These are phyloP conservation scores for Exophiala lecanii-corni DNA, from an alignment of 2,329 filamentous ascomycete species.

Conservation along the genomic window DNA sequence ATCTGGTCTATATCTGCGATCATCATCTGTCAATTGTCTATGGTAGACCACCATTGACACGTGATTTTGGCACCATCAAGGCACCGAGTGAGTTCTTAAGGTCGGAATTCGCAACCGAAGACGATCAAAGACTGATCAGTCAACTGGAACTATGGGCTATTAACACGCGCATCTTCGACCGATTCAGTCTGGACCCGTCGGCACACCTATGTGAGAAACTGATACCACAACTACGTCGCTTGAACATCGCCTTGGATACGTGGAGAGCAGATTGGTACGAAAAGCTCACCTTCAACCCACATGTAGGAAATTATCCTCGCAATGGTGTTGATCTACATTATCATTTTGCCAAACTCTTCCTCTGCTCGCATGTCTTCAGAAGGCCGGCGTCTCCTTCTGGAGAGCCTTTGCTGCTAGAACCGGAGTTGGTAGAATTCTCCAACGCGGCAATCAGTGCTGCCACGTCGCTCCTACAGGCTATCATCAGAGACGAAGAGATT, in stretches of 20 bases:
- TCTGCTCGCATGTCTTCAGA: slow-evolving; percentile 42
- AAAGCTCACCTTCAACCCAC: slow-evolving; percentile 42
- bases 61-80: slow-evolving; percentile 53
- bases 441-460: slow-evolving; percentile 45
- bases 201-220: slow-evolving; percentile 50
- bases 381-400: slow-evolving; percentile 27
- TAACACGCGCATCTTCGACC: slow-evolving; percentile 50
- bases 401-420: slow-evolving; percentile 31
- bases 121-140: slow-evolving; percentile 53
- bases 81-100: slow-evolving; percentile 53
- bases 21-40: slow-evolving; percentile 61
- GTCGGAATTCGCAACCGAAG: slow-evolving; percentile 46
- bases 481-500: slow-evolving; percentile 45
- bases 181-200: slow-evolving; percentile 53
- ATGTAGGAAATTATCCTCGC: slow-evolving; percentile 47
- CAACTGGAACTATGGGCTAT: slow-evolving; percentile 57
- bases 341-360: slow-evolving; percentile 50
- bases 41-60: slow-evolving; percentile 53
- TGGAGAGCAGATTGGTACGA: slow-evolving; percentile 49
- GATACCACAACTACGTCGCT: slow-evolving; percentile 38
- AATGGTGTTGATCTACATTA: slow-evolving; percentile 49
- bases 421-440: slow-evolving; percentile 42
- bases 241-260: slow-evolving; percentile 45
- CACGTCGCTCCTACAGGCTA: slow-evolving; percentile 43
- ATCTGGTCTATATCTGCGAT: slow-evolving; percentile 60